These are phyloP conservation scores for Corinectria fuckeliana DNA, from an alignment of 2,329 filamentous ascomycete species.

Conservation along the genomic window DNA sequence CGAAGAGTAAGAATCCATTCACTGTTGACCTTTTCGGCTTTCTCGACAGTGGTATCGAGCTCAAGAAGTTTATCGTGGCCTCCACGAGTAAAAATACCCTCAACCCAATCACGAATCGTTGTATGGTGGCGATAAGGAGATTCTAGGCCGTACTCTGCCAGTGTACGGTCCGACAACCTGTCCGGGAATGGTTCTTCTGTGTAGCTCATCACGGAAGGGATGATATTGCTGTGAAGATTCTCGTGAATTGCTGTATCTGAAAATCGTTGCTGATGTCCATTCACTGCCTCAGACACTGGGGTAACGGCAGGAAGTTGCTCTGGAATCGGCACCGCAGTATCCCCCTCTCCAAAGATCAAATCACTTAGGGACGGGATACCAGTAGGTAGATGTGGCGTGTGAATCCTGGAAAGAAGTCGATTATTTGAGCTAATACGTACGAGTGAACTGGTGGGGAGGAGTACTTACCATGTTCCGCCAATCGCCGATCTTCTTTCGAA, in stretches of 20 bases:
- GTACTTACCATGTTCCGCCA: slow-evolving; percentile 12
- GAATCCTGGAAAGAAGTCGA: neutral
- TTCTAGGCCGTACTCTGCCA: slow-evolving; percentile 5
- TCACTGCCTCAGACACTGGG: slow-evolving; percentile 22
- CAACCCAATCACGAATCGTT: slow-evolving; percentile 13
- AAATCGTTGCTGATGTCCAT: slow-evolving; percentile 29
- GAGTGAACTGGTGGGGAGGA: too few relatives aligned
- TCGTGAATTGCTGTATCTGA: slow-evolving; percentile 24
- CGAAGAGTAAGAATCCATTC: slow-evolving; percentile 59
- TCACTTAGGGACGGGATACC: neutral
- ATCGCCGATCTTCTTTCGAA: slow-evolving; percentile 7
- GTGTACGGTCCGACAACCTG: slow-evolving; percentile 7
- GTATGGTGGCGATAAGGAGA: slow-evolving; percentile 12
- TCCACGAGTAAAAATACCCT: slow-evolving; percentile 6
- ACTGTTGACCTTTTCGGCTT: slow-evolving; percentile 51
- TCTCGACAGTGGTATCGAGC: slow-evolving; percentile 64
- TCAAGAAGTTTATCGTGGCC: slow-evolving; percentile 34
- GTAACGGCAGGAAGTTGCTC: slow-evolving; percentile 24
- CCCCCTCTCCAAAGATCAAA: slow-evolving; percentile 19
- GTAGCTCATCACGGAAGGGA: slow-evolving; percentile 13
- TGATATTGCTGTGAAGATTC: slow-evolving; percentile 21
- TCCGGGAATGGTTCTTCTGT: slow-evolving; percentile 12
- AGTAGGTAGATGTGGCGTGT: slow-evolving; percentile 14
- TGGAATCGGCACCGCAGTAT: slow-evolving; percentile 20
- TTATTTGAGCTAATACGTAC: neutral